Percentiles rank a stretch among this genome's conserved stretches.
Evolutionary conservation across 768 basidiomycete species (phyloP).

Genomic region (Leccinum subgranulosum): DNA sequence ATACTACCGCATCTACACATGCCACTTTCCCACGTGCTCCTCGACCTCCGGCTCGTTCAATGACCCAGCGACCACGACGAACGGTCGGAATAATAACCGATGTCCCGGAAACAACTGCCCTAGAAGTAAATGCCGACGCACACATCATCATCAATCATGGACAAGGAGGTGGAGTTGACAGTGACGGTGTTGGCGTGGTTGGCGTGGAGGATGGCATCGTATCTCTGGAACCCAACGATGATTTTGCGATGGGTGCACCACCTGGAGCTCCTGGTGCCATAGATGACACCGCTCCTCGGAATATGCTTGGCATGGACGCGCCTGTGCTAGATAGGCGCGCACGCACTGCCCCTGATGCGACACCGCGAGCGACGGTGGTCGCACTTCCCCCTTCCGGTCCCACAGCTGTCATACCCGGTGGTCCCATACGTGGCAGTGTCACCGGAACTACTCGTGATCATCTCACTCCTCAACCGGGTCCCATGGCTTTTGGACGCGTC

Average conservation of each 20-base stretch:
- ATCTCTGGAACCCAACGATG: constrained; percentile 76
- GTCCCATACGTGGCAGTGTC: constrained; percentile 11
- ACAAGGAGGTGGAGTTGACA: constrained; percentile 36
- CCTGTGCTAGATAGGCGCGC: constrained; percentile 30
- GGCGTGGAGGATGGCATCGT: constrained; percentile 77
- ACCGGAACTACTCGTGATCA: constrained; percentile 19
- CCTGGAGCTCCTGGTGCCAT: constrained; percentile 89
- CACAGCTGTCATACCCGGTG: constrained; percentile 9
- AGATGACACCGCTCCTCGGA: constrained; percentile 29
- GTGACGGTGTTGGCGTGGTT: constrained; percentile 39
- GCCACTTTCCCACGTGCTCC: constrained; percentile 32
- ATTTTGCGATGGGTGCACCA: constrained; percentile 87
- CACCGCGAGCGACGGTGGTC: constrained; percentile 60
- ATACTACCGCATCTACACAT: constrained; percentile 25
- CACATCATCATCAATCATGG: constrained; percentile 53
- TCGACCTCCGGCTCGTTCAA: constrained; percentile 27
- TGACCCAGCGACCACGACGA: constrained; percentile 36
- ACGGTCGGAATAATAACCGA: constrained; percentile 50
- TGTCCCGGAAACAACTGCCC: constrained; percentile 30
- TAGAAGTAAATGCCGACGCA: constrained; percentile 44
- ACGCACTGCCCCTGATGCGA: constrained; percentile 52
- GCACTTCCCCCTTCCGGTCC: constrained; percentile 44
- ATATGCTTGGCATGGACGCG: constrained; percentile 26
- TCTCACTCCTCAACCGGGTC: constrained; percentile 3
- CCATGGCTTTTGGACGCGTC: constrained; percentile 18